Percentiles rank a stretch among this genome's conserved stretches.
Conservation (phyloP, 202 grass and related monocot genomes). For the Schoenoplectus triqueter region DNA sequence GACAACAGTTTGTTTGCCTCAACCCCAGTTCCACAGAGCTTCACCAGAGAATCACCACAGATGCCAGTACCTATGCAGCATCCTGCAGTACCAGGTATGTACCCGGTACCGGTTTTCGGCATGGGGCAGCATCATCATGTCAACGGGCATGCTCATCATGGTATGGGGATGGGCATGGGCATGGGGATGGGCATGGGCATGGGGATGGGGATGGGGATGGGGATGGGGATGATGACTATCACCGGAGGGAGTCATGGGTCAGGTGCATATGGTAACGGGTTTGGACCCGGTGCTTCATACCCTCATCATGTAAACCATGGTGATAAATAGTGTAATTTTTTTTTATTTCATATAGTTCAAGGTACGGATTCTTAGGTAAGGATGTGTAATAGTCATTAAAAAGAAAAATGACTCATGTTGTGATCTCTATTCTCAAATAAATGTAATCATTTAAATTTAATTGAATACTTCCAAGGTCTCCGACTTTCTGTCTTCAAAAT, state of each 20-base stretch:
- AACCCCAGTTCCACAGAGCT: constrained; percentile 58
- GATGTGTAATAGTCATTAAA: background rate
- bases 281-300: constrained; percentile 27
- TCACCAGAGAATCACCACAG: constrained; percentile 47
- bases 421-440: constrained; percentile 28
- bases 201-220: constrained; percentile 36
- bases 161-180: no score
- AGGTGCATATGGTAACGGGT: constrained; percentile 16
- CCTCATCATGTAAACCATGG: constrained; percentile 41
- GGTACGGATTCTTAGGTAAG: constrained; percentile 7
- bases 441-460: constrained; percentile 10
- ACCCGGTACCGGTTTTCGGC: constrained; percentile 44
- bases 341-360: constrained; percentile 3
- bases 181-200: constrained; percentile 8
- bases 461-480: constrained; percentile 3
- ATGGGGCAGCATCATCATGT: constrained; percentile 30
- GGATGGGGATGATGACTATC: constrained; percentile 44
- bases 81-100: constrained; percentile 41
- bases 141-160: background rate
- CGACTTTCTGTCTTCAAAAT: background rate
- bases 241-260: constrained; percentile 23
- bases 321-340: constrained; percentile 40
- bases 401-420: constrained; percentile 33
- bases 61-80: constrained; percentile 42
- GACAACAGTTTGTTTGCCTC: constrained; percentile 80